phyloP scores from a whole-genome alignment of 805 yeast genomes.

The Schizosaccharomyces octosporus region DNA sequence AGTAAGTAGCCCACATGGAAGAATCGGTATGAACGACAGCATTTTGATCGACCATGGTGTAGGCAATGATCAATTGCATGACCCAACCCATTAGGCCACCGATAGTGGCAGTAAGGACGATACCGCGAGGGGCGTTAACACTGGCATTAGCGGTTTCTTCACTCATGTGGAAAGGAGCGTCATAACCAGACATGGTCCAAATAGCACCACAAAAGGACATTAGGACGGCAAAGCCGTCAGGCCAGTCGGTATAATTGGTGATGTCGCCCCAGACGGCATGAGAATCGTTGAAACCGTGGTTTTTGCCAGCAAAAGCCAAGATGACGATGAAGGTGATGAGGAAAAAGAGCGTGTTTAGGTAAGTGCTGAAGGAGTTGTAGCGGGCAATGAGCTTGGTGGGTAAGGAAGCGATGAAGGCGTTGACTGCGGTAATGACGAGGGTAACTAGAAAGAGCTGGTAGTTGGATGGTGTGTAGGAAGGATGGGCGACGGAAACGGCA shows the following conservation, averaged over 20 bases:
- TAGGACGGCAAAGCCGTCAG: slow-evolving; percentile 32
- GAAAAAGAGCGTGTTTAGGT: slow-evolving; percentile 24
- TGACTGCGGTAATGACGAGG: slow-evolving; percentile 25
- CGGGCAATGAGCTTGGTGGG: slow-evolving; percentile 32
- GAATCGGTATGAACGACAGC: background rate
- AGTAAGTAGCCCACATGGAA: background rate
- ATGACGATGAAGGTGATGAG: slow-evolving; percentile 29
- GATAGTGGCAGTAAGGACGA: slow-evolving; percentile 24
- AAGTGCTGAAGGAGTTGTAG: slow-evolving; percentile 26
- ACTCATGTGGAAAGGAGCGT: slow-evolving; percentile 40
- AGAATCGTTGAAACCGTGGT: slow-evolving; percentile 23
- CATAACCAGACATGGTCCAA: slow-evolving; percentile 28
- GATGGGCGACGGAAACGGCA: slow-evolving; percentile 20
- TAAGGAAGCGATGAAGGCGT: slow-evolving; percentile 24
- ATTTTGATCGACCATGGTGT: slow-evolving; percentile 16
- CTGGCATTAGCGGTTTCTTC: slow-evolving; percentile 46
- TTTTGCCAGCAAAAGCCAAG: slow-evolving; percentile 12
- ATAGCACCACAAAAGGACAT: slow-evolving; percentile 36
- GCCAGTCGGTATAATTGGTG: slow-evolving; percentile 36
- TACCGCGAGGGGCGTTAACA: slow-evolving; percentile 42
- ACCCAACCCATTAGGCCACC: slow-evolving; percentile 28
- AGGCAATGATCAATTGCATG: slow-evolving; percentile 37
- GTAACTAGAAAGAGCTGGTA: slow-evolving; percentile 30
- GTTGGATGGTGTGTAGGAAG: slow-evolving; percentile 18
- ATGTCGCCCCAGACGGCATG: slow-evolving; percentile 27